A percentile compares a stretch with the other conserved stretches of the same genome.
Evolutionary conservation across 192 early-diverging fungal species (phyloP).

Genomic region (Backusella tarrabulga): DNA sequence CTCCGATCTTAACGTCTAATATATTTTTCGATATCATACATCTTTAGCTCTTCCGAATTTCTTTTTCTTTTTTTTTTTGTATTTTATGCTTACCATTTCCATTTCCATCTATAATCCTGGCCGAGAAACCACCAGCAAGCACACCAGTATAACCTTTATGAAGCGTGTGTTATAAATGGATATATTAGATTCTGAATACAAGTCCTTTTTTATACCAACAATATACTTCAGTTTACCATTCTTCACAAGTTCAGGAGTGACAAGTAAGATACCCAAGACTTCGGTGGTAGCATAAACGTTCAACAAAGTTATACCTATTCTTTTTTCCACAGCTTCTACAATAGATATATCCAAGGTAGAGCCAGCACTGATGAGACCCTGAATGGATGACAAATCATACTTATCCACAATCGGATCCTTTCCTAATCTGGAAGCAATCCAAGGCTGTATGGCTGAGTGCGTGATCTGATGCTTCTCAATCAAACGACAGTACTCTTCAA

Average conservation of each 20-base stretch:
- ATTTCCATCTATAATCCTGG: conserved; percentile 45
- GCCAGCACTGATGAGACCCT: neutral
- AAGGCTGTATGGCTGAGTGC: conserved; percentile 59
- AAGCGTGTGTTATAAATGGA: neutral
- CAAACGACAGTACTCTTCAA: conserved; percentile 42
- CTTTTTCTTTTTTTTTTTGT: neutral
- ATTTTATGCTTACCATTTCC: conserved; percentile 32
- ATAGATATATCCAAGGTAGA: neutral
- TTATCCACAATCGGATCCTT: conserved; percentile 29
- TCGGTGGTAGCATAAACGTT: conserved; percentile 12
- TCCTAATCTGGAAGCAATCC: conserved; percentile 58
- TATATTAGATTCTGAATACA: neutral
- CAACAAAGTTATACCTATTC: neutral
- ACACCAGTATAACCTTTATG: conserved; percentile 37
- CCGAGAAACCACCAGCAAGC: conserved; percentile 32
- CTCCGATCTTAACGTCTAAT: conserved; percentile 32
- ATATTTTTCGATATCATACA: neutral
- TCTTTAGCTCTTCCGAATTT: neutral
- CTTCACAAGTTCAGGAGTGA: neutral
- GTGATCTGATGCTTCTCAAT: conserved; percentile 61
- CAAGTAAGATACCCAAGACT: neutral
- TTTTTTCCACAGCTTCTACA: neutral
- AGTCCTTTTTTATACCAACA: neutral
- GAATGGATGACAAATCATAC: conserved; percentile 33
- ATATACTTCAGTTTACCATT: neutral